Evolutionary conservation across 345 rosid genomes (phyloP).

Genomic region (Eucalyptus paniculata): DNA sequence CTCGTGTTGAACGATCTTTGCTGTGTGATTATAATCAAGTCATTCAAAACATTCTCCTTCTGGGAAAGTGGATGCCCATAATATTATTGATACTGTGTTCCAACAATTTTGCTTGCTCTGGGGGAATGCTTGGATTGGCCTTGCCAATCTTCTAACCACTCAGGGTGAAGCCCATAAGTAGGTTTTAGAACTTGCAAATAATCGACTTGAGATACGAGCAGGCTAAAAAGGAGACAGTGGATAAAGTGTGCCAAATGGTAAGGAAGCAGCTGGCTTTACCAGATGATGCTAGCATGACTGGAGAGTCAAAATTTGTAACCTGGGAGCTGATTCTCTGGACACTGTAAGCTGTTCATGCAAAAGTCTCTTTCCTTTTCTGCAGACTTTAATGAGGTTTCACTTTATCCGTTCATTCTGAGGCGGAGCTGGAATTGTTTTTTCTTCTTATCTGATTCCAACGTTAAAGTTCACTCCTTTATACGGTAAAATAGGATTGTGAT

Average conservation of each 20-base stretch:
- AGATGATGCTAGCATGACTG: constrained; percentile 10
- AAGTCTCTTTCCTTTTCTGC: background rate
- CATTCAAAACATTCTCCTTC: background rate
- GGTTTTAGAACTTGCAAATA: background rate
- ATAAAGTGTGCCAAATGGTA: constrained; percentile 25
- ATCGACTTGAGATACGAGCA: background rate
- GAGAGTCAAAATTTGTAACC: constrained; percentile 29
- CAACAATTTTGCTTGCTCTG: background rate
- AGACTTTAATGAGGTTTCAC: background rate
- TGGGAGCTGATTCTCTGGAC: constrained; percentile 36
- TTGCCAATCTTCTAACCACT: background rate
- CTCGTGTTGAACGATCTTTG: background rate
- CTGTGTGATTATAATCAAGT: background rate
- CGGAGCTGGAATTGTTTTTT: background rate
- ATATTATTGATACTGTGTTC: background rate
- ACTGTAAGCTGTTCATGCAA: constrained; percentile 4
- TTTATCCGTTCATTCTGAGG: background rate
- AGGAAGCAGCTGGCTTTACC: constrained; percentile 36
- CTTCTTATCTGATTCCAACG: no score
- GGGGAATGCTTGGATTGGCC: background rate
- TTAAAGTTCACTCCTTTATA: background rate
- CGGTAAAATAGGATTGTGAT: background rate
- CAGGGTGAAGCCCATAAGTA: background rate
- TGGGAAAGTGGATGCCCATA: background rate
- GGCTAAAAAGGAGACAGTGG: constrained; percentile 34